Conservation (phyloP, 148 eudicot genomes). For the Vaccinium vitisidaea region DNA sequence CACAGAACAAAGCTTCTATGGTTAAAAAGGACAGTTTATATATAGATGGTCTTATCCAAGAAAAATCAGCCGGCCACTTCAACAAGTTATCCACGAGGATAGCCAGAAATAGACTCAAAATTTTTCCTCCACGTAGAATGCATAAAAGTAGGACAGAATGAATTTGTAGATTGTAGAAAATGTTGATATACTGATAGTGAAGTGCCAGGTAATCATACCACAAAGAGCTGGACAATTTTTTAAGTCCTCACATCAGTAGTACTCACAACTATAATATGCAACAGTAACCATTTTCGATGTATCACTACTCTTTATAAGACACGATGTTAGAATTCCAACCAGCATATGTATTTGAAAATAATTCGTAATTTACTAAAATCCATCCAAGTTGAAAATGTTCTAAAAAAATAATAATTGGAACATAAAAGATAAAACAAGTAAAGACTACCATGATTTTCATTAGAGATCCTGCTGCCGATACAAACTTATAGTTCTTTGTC, state of each 20-base stretch:
- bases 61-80: not conserved
- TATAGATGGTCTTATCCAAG: not conserved
- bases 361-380: not conserved
- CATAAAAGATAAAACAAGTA: not conserved
- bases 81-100: not conserved
- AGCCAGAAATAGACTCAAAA: not conserved
- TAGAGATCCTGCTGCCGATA: slow-evolving; percentile 90
- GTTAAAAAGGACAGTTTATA: not conserved
- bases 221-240: not conserved
- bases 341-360: not conserved
- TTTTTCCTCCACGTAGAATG: not conserved
- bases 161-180: not conserved
- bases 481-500: slow-evolving; percentile 74
- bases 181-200: not conserved
- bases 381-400: not conserved
- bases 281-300: not conserved
- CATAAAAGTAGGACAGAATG: not conserved
- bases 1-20: slow-evolving; percentile 17
- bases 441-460: slow-evolving; percentile 71
- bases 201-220: not conserved
- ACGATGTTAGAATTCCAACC: not conserved
- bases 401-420: not conserved
- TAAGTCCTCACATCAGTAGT: not conserved
- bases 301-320: not conserved
- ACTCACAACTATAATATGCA: not conserved